These are phyloP conservation scores for Setaria italica DNA, from an alignment of 202 grass and related monocot genomes.

Conservation along the genomic window DNA sequence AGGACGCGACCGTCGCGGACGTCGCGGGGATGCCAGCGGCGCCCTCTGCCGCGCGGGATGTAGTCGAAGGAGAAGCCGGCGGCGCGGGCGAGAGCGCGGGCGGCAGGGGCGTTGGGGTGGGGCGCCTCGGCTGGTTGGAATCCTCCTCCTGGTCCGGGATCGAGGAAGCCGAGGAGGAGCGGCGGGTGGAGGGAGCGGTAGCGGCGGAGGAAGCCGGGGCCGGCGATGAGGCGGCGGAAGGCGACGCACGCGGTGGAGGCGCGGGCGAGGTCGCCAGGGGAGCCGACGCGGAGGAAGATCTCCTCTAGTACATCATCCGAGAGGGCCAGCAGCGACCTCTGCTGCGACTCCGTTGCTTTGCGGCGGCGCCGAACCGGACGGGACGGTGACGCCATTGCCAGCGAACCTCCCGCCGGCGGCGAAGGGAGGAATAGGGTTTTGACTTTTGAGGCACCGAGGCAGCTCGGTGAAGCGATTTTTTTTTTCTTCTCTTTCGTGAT, in stretches of 20 bases:
- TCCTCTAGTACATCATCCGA: neutral
- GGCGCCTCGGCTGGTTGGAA: slow-evolving; percentile 24
- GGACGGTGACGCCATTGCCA: no score
- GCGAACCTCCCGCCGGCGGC: no score
- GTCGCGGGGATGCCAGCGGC: neutral
- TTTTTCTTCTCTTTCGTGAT: no score
- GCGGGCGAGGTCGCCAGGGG: neutral
- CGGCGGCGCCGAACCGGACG: no score
- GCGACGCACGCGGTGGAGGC: neutral
- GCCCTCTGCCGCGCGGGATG: neutral
- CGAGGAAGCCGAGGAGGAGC: neutral
- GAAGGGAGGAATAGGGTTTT: no score
- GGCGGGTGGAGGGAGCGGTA: slow-evolving; percentile 10
- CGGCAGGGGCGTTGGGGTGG: neutral
- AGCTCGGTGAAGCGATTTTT: no score
- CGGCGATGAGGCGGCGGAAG: neutral
- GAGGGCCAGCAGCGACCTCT: neutral
- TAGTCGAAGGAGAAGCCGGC: neutral
- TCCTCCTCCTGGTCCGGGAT: no score
- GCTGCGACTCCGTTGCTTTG: neutral
- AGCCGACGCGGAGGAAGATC: neutral
- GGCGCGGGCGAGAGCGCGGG: neutral
- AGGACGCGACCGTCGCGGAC: neutral
- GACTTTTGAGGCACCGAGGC: no score
- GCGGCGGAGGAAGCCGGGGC: neutral